Evolutionary conservation across 2,329 filamentous ascomycete genomes (phyloP), one percentile per base, ranked within the genome.

Genomic region (Metarhizium sp.): DNA sequence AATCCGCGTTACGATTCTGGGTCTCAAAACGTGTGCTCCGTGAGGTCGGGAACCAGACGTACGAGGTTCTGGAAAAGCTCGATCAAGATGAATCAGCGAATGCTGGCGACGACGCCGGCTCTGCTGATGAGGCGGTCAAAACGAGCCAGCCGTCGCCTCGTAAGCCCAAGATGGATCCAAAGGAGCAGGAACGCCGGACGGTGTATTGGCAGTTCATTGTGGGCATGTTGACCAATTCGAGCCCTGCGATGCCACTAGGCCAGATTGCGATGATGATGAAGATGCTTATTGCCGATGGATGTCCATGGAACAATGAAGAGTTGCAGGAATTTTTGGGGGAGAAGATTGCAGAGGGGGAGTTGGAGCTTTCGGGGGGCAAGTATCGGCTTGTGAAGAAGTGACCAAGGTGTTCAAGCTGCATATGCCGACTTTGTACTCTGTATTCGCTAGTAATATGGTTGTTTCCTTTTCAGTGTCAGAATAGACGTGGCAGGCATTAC

Each of bases 261-360:
- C 82, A 91, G 67, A 95, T 99, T 60, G 80, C 85, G 8, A 95
- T 92, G 86, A 96, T 97, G 90, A 79, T 99, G 78, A 90, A 90
- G 72, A 92, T 97, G 80, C 80, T 92, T 57, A 84, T 96, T 53
- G 82, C 88, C 0, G 90, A 90, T 13, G 92, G 91, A 2, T 96
- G 96, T 67, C 83, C 89, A 0, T 96, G 90, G 79, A 90, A 87
- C 59, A 89, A 89, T 64, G 92, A 96, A 67, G 92, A 97, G 72
- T 73, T 97, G 59, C 82, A 85, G 63, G 88, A 87, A 68, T 88
- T 96, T 67, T 71, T 97, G 56, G 81, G 75, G 8, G 83, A 87
- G 57, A 92, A 95, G 81, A 85, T 92, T n/a, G 75, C 76, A 6
- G 82, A 80, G 46, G 85, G 84, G 34, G 82, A 83, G 63, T 71